Evolutionary conservation across 2,329 filamentous ascomycete genomes (phyloP), one percentile per base, ranked within the genome.

Genomic region (Neocatenulostroma microsporum): DNA sequence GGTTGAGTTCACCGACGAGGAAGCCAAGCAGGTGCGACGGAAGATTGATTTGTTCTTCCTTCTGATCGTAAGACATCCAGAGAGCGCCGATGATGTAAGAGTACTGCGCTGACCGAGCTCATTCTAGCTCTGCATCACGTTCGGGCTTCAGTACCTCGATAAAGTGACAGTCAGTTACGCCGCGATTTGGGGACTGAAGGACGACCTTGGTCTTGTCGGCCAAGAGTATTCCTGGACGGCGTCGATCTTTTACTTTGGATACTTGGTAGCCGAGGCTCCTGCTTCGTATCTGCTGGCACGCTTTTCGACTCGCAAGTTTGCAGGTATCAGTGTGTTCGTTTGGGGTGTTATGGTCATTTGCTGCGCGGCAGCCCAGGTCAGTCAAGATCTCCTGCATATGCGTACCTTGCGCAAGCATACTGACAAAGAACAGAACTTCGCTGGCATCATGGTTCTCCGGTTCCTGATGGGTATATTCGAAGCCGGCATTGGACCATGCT

Each of bases 391-490:
- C 0, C 58, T 51, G 30, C 29, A 14, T 7, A 5, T 7, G 7
- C 5, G 6, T 18, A 11, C n/a, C 7, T 15, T 11, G 7, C 23
- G n/a, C n/a, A n/a, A n/a, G n/a, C n/a, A n/a, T n/a, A n/a, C n/a
- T n/a, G n/a, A n/a, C n/a, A n/a, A n/a, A n/a, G n/a, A n/a, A 15
- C 8, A 36, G 25, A 61, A 59, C 33, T 67, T 62, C 44, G 58
- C 58, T 1, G 61, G 63, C 8, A 57, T 72, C 5, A 50, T 72
- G 2, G 61, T 66, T 0, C 55, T 70, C 33, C 62, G 69, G 15
- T 63, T 72, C 29, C 66, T 74, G 21, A 61, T 78, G 1, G 74
- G 74, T 0, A 61, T 74, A 3, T 54, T 77, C 2, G 74, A 42
- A 18, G 30, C 39, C 5, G 25, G 21, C 7, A 39, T 42, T 21